Evolutionary conservation across 495 filamentous ascomycete genomes (phyloP).

Genomic region (Immersiella caudata): DNA sequence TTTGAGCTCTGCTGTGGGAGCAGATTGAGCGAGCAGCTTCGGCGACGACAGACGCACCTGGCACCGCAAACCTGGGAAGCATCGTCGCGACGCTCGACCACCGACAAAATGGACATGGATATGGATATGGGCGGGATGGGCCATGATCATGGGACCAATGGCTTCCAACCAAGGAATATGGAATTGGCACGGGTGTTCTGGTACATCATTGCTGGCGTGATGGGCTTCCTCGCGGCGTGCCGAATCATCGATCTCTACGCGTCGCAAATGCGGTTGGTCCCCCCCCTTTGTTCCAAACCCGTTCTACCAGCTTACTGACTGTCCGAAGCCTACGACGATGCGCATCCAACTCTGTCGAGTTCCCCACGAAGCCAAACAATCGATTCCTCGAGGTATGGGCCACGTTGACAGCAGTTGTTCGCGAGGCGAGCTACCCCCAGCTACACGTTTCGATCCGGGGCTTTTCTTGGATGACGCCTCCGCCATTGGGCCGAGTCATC

Average conservation of each 20-base stretch:
- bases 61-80: background rate
- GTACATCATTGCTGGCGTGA: conserved; percentile 52
- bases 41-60: background rate
- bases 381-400: conserved; percentile 59
- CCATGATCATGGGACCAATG: conserved; percentile 40
- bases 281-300: background rate
- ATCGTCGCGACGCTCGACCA: conserved; percentile 2
- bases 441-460: conserved; percentile 55
- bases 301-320: background rate
- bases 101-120: conserved; percentile 37
- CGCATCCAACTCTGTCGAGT: conserved; percentile 43
- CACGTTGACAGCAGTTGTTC: conserved; percentile 66
- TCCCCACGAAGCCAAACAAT: conserved; percentile 68
- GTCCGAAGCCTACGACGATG: conserved; percentile 42
- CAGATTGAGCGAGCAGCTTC: background rate
- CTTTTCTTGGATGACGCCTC: conserved; percentile 54
- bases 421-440: conserved; percentile 70
- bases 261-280: conserved; percentile 38
- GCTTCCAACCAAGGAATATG: conserved; percentile 44
- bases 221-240: conserved; percentile 40
- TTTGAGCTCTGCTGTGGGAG: background rate
- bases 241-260: conserved; percentile 46
- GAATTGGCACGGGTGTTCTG: conserved; percentile 51
- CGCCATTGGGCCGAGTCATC: conserved; percentile 59
- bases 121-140: conserved; percentile 37